Percentiles rank a stretch among this genome's conserved stretches.
Conservation (phyloP, 202 grass and related monocot genomes). For the Dendrocalamus latiflorus region DNA sequence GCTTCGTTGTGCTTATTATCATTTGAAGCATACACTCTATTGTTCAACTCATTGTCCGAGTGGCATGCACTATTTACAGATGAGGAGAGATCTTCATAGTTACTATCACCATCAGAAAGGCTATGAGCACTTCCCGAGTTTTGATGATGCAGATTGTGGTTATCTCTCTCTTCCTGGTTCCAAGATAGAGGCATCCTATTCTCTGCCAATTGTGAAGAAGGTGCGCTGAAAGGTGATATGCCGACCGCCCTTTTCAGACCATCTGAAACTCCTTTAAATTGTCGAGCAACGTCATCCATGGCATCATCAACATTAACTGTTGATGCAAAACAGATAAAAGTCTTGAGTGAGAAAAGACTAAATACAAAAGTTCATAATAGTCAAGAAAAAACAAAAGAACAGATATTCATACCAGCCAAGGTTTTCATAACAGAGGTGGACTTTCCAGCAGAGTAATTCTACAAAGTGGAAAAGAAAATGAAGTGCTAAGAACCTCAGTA, state of each 20-base stretch:
- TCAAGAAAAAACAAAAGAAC: not conserved
- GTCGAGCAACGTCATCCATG: slow-evolving; percentile 95
- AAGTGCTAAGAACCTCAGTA: slow-evolving; percentile 21
- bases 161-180: slow-evolving; percentile 63
- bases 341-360: slow-evolving; percentile 17
- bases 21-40: slow-evolving; percentile 57
- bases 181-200: slow-evolving; percentile 62
- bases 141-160: slow-evolving; percentile 37
- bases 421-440: slow-evolving; percentile 94
- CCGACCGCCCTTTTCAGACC: slow-evolving; percentile 66
- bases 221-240: slow-evolving; percentile 42
- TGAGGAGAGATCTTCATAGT: slow-evolving; percentile 52
- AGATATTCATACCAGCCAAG: slow-evolving; percentile 61
- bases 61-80: slow-evolving; percentile 62
- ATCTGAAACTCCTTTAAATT: slow-evolving; percentile 96
- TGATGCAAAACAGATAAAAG: slow-evolving; percentile 30
- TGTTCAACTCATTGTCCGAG: slow-evolving; percentile 86
- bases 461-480: slow-evolving; percentile 32
- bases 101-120: slow-evolving; percentile 86
- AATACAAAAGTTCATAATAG: slow-evolving; percentile 11
- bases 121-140: slow-evolving; percentile 54
- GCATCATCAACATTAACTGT: slow-evolving; percentile 98
- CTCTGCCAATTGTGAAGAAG: slow-evolving; percentile 36
- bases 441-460: slow-evolving; percentile 98
- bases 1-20: slow-evolving; percentile 36